These are phyloP conservation scores for Cicer judaicum DNA, from an alignment of 306 rosid species.

Conservation along the genomic window DNA sequence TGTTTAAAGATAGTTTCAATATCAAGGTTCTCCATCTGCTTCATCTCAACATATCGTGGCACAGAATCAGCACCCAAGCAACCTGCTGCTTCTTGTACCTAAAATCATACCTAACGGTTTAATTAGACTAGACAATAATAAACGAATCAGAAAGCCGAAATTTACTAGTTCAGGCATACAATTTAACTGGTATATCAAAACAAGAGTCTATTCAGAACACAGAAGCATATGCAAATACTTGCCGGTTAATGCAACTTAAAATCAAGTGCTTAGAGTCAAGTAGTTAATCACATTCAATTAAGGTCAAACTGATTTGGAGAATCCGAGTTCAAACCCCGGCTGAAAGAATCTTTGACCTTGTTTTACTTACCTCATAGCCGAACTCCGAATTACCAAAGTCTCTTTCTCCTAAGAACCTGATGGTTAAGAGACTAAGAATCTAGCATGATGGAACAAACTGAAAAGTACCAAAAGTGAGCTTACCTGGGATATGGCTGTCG, in stretches of 20 bases:
- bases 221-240: constrained; percentile 32
- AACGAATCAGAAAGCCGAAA: constrained; percentile 7
- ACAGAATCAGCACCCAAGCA: constrained; percentile 95
- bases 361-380: too few species aligned
- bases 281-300: too few species aligned
- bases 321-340: too few species aligned
- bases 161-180: constrained; percentile 20
- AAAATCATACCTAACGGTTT: constrained; percentile 39
- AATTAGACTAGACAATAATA: constrained; percentile 19
- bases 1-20: constrained; percentile 57
- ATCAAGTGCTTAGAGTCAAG: too few species aligned
- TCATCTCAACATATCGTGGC: constrained; percentile 82
- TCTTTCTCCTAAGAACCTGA: too few species aligned
- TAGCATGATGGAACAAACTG: constrained; percentile 22
- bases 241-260: not conserved
- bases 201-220: not conserved
- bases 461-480: constrained; percentile 43
- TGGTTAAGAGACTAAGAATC: not conserved
- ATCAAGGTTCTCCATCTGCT: constrained; percentile 66
- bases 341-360: too few species aligned
- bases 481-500: constrained; percentile 74
- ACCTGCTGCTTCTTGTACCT: constrained; percentile 97
- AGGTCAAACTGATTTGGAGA: too few species aligned
- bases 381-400: too few species aligned
- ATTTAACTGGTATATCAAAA: constrained; percentile 6